Evolutionary conservation across 371 early-diverging fungal species (phyloP).

Genomic region (Nematocida sp.): DNA sequence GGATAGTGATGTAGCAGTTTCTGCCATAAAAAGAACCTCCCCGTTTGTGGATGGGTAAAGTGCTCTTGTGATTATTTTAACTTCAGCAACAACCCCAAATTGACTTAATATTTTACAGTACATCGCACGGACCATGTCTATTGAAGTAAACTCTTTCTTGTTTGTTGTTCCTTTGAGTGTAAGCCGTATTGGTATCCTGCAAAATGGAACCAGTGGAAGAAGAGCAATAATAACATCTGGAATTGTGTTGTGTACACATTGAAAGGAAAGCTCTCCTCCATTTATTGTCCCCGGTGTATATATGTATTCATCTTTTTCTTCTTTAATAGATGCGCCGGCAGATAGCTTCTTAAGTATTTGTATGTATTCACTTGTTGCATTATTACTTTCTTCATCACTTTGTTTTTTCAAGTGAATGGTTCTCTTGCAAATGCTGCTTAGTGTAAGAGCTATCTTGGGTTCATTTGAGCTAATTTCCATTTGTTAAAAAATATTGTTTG

Average conservation of each 20-base stretch:
- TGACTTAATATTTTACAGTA: conserved; percentile 36
- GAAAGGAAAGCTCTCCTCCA: background rate
- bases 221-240: background rate
- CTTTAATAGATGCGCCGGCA: background rate
- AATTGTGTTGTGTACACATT: conserved; percentile 5
- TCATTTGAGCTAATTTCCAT: conserved; percentile 41
- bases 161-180: background rate
- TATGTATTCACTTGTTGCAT: conserved; percentile 1
- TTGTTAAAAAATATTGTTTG: conserved; percentile 50
- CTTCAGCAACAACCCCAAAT: conserved; percentile 50
- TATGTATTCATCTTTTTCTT: background rate
- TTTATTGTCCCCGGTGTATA: conserved; percentile 14
- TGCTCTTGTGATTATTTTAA: conserved; percentile 32
- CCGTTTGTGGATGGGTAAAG: conserved; percentile 40
- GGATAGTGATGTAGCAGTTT: background rate
- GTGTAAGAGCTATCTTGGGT: conserved; percentile 14
- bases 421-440: conserved; percentile 11
- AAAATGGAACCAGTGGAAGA: background rate
- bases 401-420: background rate
- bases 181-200: conserved; percentile 14
- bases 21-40: conserved; percentile 27
- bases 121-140: conserved; percentile 35
- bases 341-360: conserved; percentile 4
- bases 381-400: background rate
- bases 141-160: background rate